Evolutionary conservation across 2,329 filamentous ascomycete species (phyloP).

Genomic region (Thyridium curvatum): DNA sequence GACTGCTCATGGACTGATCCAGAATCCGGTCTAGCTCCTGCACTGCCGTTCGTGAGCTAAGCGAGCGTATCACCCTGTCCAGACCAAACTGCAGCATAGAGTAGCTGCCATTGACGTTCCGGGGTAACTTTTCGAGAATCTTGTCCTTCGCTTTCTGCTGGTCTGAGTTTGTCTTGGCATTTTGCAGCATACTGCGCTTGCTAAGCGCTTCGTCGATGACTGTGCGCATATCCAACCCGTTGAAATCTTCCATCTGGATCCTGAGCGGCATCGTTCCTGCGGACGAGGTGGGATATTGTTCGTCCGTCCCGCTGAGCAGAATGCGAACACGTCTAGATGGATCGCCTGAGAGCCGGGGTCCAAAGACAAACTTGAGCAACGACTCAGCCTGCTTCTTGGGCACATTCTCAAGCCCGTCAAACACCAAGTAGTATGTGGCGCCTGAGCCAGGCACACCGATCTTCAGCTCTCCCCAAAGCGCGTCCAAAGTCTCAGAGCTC

Average conservation of each 20-base stretch:
- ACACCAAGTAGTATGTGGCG: slow-evolving; percentile 14
- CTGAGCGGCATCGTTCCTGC: neutral
- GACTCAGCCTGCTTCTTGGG: slow-evolving; percentile 4
- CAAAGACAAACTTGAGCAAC: slow-evolving; percentile 7
- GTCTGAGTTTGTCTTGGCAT: slow-evolving; percentile 10
- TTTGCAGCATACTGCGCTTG: slow-evolving; percentile 9
- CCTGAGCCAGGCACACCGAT: slow-evolving; percentile 10
- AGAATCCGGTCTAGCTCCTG: slow-evolving; percentile 11
- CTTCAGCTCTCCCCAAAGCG: slow-evolving; percentile 12
- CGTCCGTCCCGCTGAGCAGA: slow-evolving; percentile 11
- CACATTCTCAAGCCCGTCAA: slow-evolving; percentile 18
- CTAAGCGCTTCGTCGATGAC: slow-evolving; percentile 12
- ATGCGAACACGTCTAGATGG: slow-evolving; percentile 11
- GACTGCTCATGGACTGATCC: slow-evolving; percentile 12
- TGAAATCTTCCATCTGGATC: slow-evolving; percentile 12
- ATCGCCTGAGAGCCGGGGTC: slow-evolving; percentile 4
- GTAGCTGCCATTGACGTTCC: slow-evolving; percentile 11
- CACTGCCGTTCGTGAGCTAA: slow-evolving; percentile 10
- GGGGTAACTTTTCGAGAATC: slow-evolving; percentile 12
- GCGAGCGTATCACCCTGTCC: slow-evolving; percentile 11
- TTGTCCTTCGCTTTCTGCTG: slow-evolving; percentile 12
- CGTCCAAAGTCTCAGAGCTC: slow-evolving; percentile 2
- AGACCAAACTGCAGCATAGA: slow-evolving; percentile 11
- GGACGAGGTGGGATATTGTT: neutral
- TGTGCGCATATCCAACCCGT: slow-evolving; percentile 13